A percentile compares a stretch with the other conserved stretches of the same genome.
phyloP scores from a whole-genome alignment of 2,329 filamentous ascomycete species.

The Epichloe amarillans region DNA sequence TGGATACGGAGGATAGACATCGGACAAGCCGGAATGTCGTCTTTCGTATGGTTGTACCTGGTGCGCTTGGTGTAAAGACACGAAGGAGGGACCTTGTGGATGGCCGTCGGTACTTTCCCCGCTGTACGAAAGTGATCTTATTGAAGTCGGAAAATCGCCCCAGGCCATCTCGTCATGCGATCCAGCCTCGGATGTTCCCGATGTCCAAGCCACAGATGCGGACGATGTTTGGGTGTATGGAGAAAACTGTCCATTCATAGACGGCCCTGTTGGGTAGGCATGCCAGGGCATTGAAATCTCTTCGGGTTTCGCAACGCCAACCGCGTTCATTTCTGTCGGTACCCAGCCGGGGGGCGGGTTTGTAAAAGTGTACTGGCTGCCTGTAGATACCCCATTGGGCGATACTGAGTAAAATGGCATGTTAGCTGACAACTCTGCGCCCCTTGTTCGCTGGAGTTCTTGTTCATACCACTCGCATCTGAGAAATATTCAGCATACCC shows the following conservation, averaged over 20 bases:
- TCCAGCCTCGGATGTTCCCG: slow-evolving; percentile 21
- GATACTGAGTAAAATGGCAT: slow-evolving; percentile 15
- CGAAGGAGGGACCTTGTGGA: slow-evolving; percentile 27
- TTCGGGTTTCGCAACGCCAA: slow-evolving; percentile 26
- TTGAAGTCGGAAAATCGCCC: slow-evolving; percentile 27
- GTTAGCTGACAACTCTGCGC: neutral
- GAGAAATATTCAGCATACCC: slow-evolving; percentile 23
- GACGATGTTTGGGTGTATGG: slow-evolving; percentile 32
- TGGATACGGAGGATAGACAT: slow-evolving; percentile 30
- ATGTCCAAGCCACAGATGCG: slow-evolving; percentile 29
- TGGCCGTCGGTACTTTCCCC: slow-evolving; percentile 26
- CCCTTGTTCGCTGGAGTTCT: neutral
- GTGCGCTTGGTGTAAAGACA: slow-evolving; percentile 24
- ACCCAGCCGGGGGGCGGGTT: slow-evolving; percentile 30
- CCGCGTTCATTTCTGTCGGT: slow-evolving; percentile 26
- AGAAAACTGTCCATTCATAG: slow-evolving; percentile 36
- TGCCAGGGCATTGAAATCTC: slow-evolving; percentile 35
- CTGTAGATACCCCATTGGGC: slow-evolving; percentile 19
- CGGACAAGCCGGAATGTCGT: slow-evolving; percentile 27
- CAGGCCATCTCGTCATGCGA: slow-evolving; percentile 32
- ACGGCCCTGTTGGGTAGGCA: slow-evolving; percentile 35
- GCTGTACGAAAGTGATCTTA: slow-evolving; percentile 36
- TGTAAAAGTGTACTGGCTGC: slow-evolving; percentile 25
- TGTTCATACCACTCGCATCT: slow-evolving; percentile 30
- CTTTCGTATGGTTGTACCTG: slow-evolving; percentile 29